phyloP scores from a whole-genome alignment of 177 flowering plant species.

The Tripterygium wilfordii region DNA sequence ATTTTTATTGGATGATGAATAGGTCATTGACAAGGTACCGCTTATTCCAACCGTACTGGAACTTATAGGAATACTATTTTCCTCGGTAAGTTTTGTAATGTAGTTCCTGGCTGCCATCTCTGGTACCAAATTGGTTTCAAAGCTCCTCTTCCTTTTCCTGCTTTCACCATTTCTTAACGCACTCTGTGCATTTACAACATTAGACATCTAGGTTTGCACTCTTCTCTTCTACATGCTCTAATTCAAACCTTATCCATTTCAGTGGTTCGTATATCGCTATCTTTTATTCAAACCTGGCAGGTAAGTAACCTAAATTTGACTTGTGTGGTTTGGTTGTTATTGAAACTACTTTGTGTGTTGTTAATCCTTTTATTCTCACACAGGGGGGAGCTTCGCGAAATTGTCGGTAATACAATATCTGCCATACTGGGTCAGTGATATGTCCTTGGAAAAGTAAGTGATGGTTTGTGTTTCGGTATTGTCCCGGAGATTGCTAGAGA shows the following conservation, averaged over 20 bases:
- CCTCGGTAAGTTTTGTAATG: conserved; percentile 49
- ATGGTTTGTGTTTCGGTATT: neutral
- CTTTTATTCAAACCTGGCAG: conserved; percentile 87
- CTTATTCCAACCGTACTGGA: conserved; percentile 62
- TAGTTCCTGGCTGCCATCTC: too few species aligned
- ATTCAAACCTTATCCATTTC: conserved; percentile 19
- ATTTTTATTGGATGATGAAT: too few species aligned
- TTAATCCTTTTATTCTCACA: neutral
- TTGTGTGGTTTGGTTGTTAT: neutral
- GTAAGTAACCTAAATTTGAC: conserved; percentile 24
- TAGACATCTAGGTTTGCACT: too few species aligned
- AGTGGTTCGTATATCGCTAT: conserved; percentile 92
- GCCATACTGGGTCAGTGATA: conserved; percentile 60
- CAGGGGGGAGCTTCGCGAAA: conserved; percentile 69
- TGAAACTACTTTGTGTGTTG: neutral
- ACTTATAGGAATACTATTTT: conserved; percentile 67
- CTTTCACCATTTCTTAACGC: too few species aligned
- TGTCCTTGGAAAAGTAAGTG: neutral
- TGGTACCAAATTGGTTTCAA: too few species aligned
- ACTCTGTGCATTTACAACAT: too few species aligned
- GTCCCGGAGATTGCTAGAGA: neutral
- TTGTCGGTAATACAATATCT: conserved; percentile 48
- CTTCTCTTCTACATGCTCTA: conserved; percentile 60
- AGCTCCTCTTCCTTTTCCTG: too few species aligned
- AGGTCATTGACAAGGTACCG: conserved; percentile 90